Conservation (phyloP, 495 filamentous ascomycete species). For the Hypoxylon perforatum region DNA sequence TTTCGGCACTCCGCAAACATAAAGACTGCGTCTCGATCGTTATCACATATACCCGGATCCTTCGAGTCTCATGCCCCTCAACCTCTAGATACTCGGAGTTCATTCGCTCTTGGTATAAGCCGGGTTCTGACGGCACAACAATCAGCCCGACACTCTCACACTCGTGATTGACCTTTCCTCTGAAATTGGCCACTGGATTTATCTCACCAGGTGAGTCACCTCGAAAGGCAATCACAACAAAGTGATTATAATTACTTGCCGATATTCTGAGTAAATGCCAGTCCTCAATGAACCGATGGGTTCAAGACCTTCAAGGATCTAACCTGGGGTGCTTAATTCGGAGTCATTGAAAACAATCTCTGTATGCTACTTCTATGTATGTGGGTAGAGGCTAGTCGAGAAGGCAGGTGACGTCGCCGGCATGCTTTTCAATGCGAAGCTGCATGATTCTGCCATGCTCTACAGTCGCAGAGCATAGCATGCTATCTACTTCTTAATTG, state of each 20-base stretch:
- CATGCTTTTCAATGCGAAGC: too few species aligned
- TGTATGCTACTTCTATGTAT: too few species aligned
- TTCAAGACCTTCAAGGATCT: too few species aligned
- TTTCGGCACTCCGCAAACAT: neutral
- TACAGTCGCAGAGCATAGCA: too few species aligned
- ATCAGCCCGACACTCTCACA: neutral
- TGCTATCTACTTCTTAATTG: too few species aligned
- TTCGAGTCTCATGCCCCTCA: neutral
- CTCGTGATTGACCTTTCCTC: neutral
- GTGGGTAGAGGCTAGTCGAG: too few species aligned
- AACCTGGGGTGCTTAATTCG: too few species aligned
- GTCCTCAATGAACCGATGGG: too few species aligned
- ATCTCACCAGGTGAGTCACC: neutral
- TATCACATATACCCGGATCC: constrained; percentile 16
- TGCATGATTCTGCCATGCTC: too few species aligned
- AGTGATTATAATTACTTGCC: neutral
- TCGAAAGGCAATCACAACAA: neutral
- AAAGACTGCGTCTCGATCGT: neutral
- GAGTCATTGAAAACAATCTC: too few species aligned
- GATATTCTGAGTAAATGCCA: neutral
- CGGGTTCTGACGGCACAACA: neutral
- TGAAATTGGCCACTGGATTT: neutral
- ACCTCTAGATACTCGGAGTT: neutral
- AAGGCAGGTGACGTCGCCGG: too few species aligned
- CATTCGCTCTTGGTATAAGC: neutral